phyloP scores from a whole-genome alignment of 1,284 basidiomycete genomes.

The Athelia psychrophila region DNA sequence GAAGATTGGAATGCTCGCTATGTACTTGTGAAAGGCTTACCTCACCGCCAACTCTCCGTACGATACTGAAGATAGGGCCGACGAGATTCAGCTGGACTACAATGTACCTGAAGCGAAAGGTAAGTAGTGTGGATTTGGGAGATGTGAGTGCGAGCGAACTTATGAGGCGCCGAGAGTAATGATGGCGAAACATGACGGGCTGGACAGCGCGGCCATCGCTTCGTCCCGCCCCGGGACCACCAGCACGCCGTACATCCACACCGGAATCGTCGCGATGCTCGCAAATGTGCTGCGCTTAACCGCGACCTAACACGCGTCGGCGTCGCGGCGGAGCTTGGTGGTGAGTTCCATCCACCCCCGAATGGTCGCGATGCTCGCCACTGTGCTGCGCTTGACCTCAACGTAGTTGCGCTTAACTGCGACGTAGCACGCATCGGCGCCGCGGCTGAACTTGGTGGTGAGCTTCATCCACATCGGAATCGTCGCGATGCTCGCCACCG shows the following conservation, averaged over 20 bases:
- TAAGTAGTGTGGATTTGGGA: background rate
- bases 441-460: slow-evolving; percentile 84
- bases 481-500: too few species aligned
- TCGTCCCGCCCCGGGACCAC: slow-evolving; percentile 98
- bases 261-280: slow-evolving; percentile 89
- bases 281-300: slow-evolving; percentile 96
- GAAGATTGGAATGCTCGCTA: too few species aligned
- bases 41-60: slow-evolving; percentile 65
- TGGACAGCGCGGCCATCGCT: slow-evolving; percentile 92
- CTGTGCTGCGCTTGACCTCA: slow-evolving; percentile 96
- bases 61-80: slow-evolving; percentile 75
- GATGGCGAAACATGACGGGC: slow-evolving; percentile 90
- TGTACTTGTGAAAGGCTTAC: too few species aligned
- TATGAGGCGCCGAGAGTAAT: slow-evolving; percentile 70
- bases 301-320: too few species aligned
- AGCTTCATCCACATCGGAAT: too few species aligned
- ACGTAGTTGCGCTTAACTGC: too few species aligned
- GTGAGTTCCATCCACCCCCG: slow-evolving; percentile 98
- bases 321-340: too few species aligned
- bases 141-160: slow-evolving; percentile 37
- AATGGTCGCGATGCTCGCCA: slow-evolving; percentile 90
- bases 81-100: slow-evolving; percentile 77
- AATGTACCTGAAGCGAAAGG: slow-evolving; percentile 52
- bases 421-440: slow-evolving; percentile 96
- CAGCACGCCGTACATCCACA: slow-evolving; percentile 95